phyloP scores from a whole-genome alignment of 345 rosid genomes.

The Moringa oleifera region DNA sequence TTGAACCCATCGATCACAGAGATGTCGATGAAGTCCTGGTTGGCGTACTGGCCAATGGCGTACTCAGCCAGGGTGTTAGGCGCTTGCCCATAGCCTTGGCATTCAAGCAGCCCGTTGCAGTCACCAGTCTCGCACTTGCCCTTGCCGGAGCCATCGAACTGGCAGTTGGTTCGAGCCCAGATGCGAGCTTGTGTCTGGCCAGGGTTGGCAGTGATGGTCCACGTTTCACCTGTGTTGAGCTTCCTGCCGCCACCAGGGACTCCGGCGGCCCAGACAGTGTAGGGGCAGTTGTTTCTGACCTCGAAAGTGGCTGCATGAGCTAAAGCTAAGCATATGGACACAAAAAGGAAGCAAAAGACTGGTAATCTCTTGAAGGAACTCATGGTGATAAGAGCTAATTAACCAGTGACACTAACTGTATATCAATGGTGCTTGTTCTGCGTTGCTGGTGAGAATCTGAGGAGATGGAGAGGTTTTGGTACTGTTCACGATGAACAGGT shows the following conservation, averaged over 20 bases:
- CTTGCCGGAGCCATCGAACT: conserved; percentile 20
- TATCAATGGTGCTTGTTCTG: no score
- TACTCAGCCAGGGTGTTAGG: conserved; percentile 32
- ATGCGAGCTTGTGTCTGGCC: conserved; percentile 24
- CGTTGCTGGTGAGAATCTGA: no score
- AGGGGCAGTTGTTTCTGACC: conserved; percentile 26
- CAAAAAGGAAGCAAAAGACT: no score
- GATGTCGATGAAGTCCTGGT: conserved; percentile 32
- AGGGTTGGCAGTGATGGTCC: conserved; percentile 19
- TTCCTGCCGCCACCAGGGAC: conserved; percentile 30
- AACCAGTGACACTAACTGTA: no score
- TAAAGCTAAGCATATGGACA: no score
- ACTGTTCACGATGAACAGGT: no score
- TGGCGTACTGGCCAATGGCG: conserved; percentile 15
- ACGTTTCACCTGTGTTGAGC: conserved; percentile 25
- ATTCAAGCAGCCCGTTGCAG: conserved; percentile 24
- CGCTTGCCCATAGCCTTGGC: conserved; percentile 21
- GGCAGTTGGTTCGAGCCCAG: conserved; percentile 29
- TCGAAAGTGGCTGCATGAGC: conserved; percentile 7
- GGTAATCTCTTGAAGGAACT: no score
- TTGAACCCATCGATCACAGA: conserved; percentile 32
- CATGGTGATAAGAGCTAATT: no score
- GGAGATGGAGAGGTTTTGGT: no score
- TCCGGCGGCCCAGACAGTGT: conserved; percentile 41
- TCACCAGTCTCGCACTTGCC: conserved; percentile 25